phyloP scores from a whole-genome alignment of 2,329 filamentous ascomycete species.

The Alternaria sp. region DNA sequence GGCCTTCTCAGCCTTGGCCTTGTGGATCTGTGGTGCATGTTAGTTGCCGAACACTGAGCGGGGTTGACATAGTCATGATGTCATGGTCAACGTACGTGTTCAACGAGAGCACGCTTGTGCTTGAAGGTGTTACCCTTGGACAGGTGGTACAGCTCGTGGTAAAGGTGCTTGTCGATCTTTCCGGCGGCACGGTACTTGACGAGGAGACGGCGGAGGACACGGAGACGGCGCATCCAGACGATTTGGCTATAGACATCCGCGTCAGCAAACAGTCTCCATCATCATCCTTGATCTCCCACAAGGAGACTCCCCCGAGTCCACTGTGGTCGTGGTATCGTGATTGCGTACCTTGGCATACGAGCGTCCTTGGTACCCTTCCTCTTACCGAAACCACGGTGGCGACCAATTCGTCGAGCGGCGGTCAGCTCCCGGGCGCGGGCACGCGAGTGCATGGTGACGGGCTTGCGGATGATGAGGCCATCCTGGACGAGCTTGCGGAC shows the following conservation, averaged over 20 bases:
- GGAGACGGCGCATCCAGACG: constrained; percentile 99
- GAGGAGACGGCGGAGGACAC: constrained; percentile 97
- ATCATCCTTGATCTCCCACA: constrained; percentile 14
- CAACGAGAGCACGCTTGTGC: constrained; percentile 99
- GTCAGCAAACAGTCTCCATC: constrained; percentile 40
- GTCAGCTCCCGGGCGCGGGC: constrained; percentile 94
- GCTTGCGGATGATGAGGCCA: constrained; percentile 99
- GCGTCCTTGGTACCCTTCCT: constrained; percentile 99
- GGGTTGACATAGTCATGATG: constrained; percentile 46
- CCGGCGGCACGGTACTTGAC: constrained; percentile 99
- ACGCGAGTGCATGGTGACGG: constrained; percentile 99
- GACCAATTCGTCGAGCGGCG: constrained; percentile 90
- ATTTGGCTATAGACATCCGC: constrained; percentile 73
- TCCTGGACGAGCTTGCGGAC: constrained; percentile 99
- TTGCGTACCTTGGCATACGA: constrained; percentile 92
- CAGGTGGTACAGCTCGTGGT: constrained; percentile 99
- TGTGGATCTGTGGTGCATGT: constrained; percentile 81
- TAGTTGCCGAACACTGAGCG: constrained; percentile 30
- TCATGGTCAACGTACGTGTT: constrained; percentile 83
- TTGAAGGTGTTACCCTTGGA: constrained; percentile 99
- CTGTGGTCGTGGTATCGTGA: constrained; percentile 27
- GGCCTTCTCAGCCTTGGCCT: constrained; percentile 99
- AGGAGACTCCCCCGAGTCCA: constrained; percentile 9
- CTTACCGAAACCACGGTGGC: constrained; percentile 99
- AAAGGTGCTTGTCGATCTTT: constrained; percentile 99